A percentile compares a stretch with the other conserved stretches of the same genome.
Evolutionary conservation across 163 green algal genomes (phyloP).

Genomic region (Volvox carteri): DNA sequence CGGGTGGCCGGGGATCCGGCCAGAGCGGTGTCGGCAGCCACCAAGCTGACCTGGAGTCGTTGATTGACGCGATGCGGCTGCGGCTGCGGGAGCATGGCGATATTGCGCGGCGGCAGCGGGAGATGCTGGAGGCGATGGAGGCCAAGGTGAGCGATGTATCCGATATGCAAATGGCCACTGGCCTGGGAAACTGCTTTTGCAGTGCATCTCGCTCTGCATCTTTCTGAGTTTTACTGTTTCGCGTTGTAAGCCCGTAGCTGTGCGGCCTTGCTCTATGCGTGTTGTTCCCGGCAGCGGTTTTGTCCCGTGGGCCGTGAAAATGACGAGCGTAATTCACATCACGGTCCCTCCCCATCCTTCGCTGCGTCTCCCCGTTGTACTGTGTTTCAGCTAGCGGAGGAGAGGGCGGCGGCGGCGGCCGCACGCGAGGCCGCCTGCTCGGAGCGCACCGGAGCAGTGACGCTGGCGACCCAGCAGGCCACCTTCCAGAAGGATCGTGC

Average conservation of each 20-base stretch:
- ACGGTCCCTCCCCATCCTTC: neutral
- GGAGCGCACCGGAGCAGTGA: neutral
- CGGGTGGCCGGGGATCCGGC: too few species aligned
- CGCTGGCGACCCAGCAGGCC: neutral
- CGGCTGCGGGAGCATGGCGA: constrained; percentile 34
- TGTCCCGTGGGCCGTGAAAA: too few species aligned
- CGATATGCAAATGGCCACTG: too few species aligned
- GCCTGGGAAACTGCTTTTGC: too few species aligned
- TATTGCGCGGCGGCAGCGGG: constrained; percentile 18
- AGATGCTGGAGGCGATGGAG: constrained; percentile 26
- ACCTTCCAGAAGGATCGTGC: constrained; percentile 15
- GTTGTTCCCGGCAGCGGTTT: too few species aligned
- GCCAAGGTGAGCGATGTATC: constrained; percentile 5
- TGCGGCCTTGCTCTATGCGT: too few species aligned
- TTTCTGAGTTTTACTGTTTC: too few species aligned
- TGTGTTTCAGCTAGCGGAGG: constrained; percentile 28
- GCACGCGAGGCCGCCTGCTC: neutral
- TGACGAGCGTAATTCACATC: too few species aligned
- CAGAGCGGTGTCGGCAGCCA: neutral
- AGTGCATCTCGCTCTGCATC: too few species aligned
- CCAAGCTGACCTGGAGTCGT: neutral
- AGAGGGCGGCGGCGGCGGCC: neutral
- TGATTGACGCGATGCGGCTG: constrained; percentile 11
- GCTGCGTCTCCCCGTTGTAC: neutral
- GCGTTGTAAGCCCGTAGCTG: too few species aligned